Percentiles rank a stretch among this genome's conserved stretches.
These are phyloP conservation scores for Entomortierella beljakovae DNA, from an alignment of 192 early-diverging fungal genomes.

Conservation along the genomic window DNA sequence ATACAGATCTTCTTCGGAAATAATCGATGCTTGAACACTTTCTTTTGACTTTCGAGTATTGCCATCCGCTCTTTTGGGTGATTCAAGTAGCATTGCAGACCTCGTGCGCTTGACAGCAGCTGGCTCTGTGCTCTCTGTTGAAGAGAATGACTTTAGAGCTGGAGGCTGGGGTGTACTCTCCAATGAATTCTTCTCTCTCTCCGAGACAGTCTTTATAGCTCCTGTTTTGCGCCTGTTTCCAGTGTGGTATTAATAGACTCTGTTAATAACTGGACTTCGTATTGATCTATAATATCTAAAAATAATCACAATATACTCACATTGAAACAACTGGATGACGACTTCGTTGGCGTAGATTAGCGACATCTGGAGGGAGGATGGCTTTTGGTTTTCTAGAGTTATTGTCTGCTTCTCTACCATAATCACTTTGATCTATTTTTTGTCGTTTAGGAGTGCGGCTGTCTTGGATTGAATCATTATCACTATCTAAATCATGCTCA, in stretches of 20 bases:
- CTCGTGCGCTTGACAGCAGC: background rate
- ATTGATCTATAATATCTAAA: background rate
- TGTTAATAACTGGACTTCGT: background rate
- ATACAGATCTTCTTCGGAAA: conserved; percentile 36
- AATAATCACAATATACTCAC: background rate
- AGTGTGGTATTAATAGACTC: background rate
- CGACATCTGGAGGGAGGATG: background rate
- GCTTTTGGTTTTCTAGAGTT: background rate
- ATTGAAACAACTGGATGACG: conserved; percentile 8
- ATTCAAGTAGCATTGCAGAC: background rate
- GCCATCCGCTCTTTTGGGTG: background rate
- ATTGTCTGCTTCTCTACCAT: background rate
- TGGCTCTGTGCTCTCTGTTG: background rate
- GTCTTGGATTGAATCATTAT: background rate
- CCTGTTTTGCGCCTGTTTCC: conserved; percentile 9
- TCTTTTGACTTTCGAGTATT: background rate
- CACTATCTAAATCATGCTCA: background rate
- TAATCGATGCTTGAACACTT: conserved; percentile 2
- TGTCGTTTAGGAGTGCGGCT: background rate
- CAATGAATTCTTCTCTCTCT: background rate
- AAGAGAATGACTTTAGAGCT: background rate
- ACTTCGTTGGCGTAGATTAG: background rate
- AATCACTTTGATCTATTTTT: background rate
- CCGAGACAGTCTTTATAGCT: background rate
- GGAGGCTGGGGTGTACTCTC: conserved; percentile 1